Percentiles rank a stretch among this genome's conserved stretches.
These are phyloP conservation scores for Athelia psychrophila DNA, from an alignment of 1,284 basidiomycete genomes.

Conservation along the genomic window DNA sequence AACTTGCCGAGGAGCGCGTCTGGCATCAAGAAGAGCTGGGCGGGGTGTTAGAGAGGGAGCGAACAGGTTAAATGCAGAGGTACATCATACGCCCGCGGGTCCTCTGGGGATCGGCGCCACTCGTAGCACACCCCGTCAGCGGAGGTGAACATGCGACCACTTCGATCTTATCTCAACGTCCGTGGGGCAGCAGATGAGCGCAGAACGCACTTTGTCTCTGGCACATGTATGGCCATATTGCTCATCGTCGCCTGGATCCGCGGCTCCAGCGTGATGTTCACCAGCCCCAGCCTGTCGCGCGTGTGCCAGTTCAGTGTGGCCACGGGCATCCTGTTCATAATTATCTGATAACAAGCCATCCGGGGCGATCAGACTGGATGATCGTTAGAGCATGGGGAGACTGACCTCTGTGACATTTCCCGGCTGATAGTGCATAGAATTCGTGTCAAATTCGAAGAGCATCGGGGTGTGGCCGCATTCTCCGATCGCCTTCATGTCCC, in stretches of 20 bases:
- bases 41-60: slow-evolving; percentile 5
- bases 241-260: neutral
- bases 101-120: slow-evolving; percentile 53
- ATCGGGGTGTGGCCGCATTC: neutral
- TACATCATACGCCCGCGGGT: slow-evolving; percentile 55
- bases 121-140: slow-evolving; percentile 53
- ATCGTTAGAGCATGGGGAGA: neutral
- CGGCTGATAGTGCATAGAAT: neutral
- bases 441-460: neutral
- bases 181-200: neutral
- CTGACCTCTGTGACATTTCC: neutral
- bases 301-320: neutral
- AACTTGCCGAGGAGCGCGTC: slow-evolving; percentile 54
- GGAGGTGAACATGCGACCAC: slow-evolving; percentile 57
- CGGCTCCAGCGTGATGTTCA: neutral
- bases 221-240: neutral
- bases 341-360: neutral
- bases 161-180: slow-evolving; percentile 22
- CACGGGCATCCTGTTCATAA: neutral
- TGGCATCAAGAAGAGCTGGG: slow-evolving; percentile 45
- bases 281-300: neutral
- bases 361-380: neutral
- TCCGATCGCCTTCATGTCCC: neutral
- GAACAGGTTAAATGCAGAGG: slow-evolving; percentile 2
- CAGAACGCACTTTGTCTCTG: neutral